These are phyloP conservation scores for Collybiopsis luxurians DNA, from an alignment of 768 basidiomycete species.

Conservation along the genomic window DNA sequence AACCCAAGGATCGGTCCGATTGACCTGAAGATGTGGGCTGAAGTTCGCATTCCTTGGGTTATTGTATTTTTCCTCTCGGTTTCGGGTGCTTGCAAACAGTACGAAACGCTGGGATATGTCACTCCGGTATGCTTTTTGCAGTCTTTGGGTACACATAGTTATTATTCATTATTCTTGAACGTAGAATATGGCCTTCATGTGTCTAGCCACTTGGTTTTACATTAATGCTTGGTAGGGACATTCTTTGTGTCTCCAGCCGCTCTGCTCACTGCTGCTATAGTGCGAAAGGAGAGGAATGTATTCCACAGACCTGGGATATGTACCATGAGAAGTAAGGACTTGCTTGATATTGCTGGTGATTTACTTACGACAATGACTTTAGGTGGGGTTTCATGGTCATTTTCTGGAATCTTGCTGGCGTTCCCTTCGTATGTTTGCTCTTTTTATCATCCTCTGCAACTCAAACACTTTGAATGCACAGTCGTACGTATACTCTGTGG, in stretches of 20 bases:
- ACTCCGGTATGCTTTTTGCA: conserved; percentile 64
- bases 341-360: not conserved
- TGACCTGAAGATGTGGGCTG: conserved; percentile 99
- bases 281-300: conserved; percentile 92
- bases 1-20: conserved; percentile 91
- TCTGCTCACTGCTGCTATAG: conserved; percentile 31
- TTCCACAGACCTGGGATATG: conserved; percentile 99
- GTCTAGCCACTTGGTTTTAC: conserved; percentile 93
- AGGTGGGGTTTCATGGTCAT: conserved; percentile 97
- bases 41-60: conserved; percentile 96
- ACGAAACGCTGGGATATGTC: conserved; percentile 87
- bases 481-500: conserved; percentile 97
- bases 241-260: not conserved
- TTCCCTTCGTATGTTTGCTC: conserved; percentile 69
- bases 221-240: conserved; percentile 81
- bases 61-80: conserved; percentile 92
- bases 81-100: conserved; percentile 93
- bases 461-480: conserved; percentile 20
- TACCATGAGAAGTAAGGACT: conserved; percentile 85
- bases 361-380: not conserved
- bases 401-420: conserved; percentile 96
- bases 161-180: not conserved
- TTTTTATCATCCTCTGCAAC: not conserved
- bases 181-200: conserved; percentile 97
- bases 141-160: not conserved